Conservation (phyloP, 1,284 basidiomycete genomes). For the Porodaedalea pini region DNA sequence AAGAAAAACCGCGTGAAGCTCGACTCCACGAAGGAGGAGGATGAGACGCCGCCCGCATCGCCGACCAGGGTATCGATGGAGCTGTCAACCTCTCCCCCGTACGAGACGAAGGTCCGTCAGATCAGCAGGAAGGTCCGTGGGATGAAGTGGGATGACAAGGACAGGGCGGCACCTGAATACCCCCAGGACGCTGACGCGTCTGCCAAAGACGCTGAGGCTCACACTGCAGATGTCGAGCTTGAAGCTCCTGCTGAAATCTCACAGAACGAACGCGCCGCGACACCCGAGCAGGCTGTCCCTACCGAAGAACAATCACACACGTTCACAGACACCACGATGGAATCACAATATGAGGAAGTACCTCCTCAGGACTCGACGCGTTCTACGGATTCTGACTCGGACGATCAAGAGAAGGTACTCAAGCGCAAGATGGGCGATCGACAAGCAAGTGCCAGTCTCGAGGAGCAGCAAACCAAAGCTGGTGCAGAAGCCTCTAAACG, state of each 20-base stretch:
- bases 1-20: slow-evolving; percentile 71
- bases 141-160: slow-evolving; percentile 59
- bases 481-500: slow-evolving; percentile 30
- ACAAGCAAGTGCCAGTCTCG: slow-evolving; percentile 31
- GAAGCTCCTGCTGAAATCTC: slow-evolving; percentile 11
- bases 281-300: not conserved
- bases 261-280: not conserved
- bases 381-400: slow-evolving; percentile 30
- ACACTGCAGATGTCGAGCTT: slow-evolving; percentile 2
- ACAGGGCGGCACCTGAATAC: slow-evolving; percentile 36
- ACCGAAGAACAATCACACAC: not conserved
- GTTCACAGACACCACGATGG: not conserved
- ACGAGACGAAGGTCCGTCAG: slow-evolving; percentile 69
- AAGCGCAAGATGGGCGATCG: slow-evolving; percentile 59
- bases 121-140: slow-evolving; percentile 76
- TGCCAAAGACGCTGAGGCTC: not conserved
- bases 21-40: slow-evolving; percentile 63
- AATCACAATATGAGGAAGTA: not conserved
- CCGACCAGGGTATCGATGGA: slow-evolving; percentile 34
- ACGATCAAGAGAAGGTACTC: slow-evolving; percentile 53
- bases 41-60: slow-evolving; percentile 44
- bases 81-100: slow-evolving; percentile 57
- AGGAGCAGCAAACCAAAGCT: slow-evolving; percentile 19
- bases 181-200: not conserved
- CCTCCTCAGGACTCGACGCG: slow-evolving; percentile 1